phyloP scores from a whole-genome alignment of 2,329 filamentous ascomycete genomes.

The Claviceps sp. region DNA sequence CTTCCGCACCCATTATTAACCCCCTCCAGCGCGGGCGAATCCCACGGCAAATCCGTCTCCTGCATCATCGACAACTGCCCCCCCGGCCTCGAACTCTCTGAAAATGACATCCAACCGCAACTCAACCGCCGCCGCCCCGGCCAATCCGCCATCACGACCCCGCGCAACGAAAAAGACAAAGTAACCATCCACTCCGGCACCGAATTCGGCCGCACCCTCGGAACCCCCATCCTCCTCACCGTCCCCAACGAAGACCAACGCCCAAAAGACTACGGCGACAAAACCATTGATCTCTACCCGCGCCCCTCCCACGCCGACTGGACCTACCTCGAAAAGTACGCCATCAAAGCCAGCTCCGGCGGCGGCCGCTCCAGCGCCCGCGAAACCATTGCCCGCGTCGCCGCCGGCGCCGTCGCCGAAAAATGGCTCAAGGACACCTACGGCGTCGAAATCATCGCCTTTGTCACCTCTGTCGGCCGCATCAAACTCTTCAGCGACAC shows the following conservation, averaged over 20 bases:
- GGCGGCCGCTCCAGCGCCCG: constrained; percentile 85
- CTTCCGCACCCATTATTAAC: background rate
- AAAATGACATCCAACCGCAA: constrained; percentile 84
- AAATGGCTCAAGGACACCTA: constrained; percentile 76
- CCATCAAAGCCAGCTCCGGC: constrained; percentile 79
- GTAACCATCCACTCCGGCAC: constrained; percentile 89
- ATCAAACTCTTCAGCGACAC: constrained; percentile 21
- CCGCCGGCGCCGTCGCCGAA: constrained; percentile 83
- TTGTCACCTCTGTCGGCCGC: constrained; percentile 70
- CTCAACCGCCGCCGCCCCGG: constrained; percentile 83
- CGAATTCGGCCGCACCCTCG: constrained; percentile 78
- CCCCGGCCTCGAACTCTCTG: constrained; percentile 72
- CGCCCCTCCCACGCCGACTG: constrained; percentile 89
- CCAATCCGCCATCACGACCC: constrained; percentile 81
- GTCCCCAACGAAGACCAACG: constrained; percentile 89
- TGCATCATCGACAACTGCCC: constrained; percentile 91
- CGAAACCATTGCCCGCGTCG: constrained; percentile 88
- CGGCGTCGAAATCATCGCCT: constrained; percentile 82
- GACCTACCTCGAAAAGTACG: constrained; percentile 96
- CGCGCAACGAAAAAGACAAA: constrained; percentile 80
- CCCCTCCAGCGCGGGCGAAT: constrained; percentile 36
- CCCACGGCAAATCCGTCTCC: constrained; percentile 83
- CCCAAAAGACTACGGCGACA: constrained; percentile 78
- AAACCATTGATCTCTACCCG: constrained; percentile 84
- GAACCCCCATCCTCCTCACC: constrained; percentile 77